phyloP scores from a whole-genome alignment of 441 rosid species.

The Brassica balearica region DNA sequence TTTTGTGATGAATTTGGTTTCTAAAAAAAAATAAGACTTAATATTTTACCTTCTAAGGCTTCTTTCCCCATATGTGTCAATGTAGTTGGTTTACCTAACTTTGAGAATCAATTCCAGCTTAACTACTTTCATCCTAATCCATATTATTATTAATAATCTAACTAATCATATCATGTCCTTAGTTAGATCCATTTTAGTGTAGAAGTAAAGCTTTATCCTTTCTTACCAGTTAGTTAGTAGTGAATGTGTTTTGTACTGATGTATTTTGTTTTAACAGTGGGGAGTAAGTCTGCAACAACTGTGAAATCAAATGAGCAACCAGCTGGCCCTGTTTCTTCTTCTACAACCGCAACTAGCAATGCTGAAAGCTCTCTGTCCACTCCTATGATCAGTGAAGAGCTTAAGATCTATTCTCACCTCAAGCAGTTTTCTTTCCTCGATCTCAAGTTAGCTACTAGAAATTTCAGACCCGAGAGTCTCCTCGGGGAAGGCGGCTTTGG shows the following conservation, averaged over 20 bases:
- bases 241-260: constrained; percentile 22
- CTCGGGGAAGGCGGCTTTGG: constrained; percentile 99
- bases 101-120: background rate
- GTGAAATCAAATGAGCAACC: constrained; percentile 81
- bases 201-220: background rate
- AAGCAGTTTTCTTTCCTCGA: constrained; percentile 88
- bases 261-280: constrained; percentile 44
- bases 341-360: constrained; percentile 83
- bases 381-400: constrained; percentile 94
- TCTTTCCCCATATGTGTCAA: constrained; percentile 23
- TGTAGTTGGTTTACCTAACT: constrained; percentile 42
- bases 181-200: background rate
- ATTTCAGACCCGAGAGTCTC: constrained; percentile 96
- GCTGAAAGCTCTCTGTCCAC: constrained; percentile 87
- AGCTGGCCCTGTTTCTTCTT: constrained; percentile 53
- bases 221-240: constrained; percentile 5
- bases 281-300: constrained; percentile 63
- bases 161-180: background rate
- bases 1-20: background rate
- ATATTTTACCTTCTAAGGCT: constrained; percentile 16
- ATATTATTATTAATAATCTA: background rate
- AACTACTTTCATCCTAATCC: constrained; percentile 6
- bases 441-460: constrained; percentile 93
- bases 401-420: constrained; percentile 82
- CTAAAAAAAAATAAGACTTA: background rate